Conservation (phyloP, 495 filamentous ascomycete genomes). For the Echria macrotheca region DNA sequence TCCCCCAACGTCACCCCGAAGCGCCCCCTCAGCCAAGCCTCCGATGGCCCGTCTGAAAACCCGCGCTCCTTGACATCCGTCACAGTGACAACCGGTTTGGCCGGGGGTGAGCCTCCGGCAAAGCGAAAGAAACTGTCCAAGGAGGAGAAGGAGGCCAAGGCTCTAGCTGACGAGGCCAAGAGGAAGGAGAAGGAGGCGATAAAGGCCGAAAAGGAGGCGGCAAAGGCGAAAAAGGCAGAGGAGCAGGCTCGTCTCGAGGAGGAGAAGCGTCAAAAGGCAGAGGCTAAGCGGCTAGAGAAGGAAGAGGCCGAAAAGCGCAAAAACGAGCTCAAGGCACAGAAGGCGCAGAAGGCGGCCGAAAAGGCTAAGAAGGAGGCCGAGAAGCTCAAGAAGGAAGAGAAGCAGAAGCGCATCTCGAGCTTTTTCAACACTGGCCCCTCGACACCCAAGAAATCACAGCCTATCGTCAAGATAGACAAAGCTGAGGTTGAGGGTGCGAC, state of each 20-base stretch:
- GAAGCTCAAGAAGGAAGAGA: constrained; percentile 54
- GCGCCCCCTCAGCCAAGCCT: background rate
- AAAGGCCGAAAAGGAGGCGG: constrained; percentile 35
- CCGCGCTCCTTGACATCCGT: constrained; percentile 7
- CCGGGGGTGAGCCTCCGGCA: constrained; percentile 17
- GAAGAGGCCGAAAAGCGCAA: constrained; percentile 34
- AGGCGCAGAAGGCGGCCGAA: background rate
- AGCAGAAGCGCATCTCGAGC: constrained; percentile 43
- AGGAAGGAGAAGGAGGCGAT: constrained; percentile 49
- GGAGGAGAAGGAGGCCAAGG: constrained; percentile 45
- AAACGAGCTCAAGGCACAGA: background rate
- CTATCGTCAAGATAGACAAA: constrained; percentile 20
- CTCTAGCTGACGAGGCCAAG: constrained; percentile 40
- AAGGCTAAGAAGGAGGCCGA: constrained; percentile 34
- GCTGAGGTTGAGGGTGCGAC: constrained; percentile 10
- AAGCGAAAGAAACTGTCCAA: constrained; percentile 50
- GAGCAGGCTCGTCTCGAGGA: too few species aligned
- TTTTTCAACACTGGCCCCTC: constrained; percentile 46
- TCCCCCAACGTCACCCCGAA: constrained; percentile 1
- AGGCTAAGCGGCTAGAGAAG: constrained; percentile 51
- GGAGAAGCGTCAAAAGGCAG: too few species aligned
- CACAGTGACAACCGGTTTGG: background rate
- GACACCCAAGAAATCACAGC: constrained; percentile 28
- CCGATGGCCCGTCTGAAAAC: background rate
- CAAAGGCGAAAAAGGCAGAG: constrained; percentile 33